Evolutionary conservation across 2,329 filamentous ascomycete genomes (phyloP).

Genomic region (Blastomyces emzantsi): DNA sequence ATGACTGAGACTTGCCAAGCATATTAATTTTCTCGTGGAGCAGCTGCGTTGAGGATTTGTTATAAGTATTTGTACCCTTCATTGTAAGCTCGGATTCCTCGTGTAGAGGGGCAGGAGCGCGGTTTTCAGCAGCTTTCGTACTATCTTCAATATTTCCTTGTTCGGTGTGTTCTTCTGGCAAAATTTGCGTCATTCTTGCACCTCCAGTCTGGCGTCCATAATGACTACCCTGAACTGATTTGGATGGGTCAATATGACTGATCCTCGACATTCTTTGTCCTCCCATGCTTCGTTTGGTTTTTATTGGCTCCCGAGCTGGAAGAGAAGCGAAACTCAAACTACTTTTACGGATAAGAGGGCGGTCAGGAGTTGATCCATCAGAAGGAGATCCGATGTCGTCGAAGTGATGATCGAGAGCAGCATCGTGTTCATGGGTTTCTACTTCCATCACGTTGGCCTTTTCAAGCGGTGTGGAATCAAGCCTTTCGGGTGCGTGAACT

Average conservation of each 20-base stretch:
- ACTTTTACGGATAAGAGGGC: constrained; percentile 77
- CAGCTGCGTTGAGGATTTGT: constrained; percentile 86
- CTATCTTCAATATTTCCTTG: constrained; percentile 40
- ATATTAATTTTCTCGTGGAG: constrained; percentile 87
- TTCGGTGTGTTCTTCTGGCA: constrained; percentile 28
- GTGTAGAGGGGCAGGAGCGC: constrained; percentile 43
- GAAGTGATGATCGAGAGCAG: constrained; percentile 28
- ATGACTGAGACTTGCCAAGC: constrained; percentile 49
- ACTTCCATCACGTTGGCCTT: constrained; percentile 16
- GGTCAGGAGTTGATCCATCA: constrained; percentile 39
- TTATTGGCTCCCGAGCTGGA: constrained; percentile 79
- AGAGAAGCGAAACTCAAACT: constrained; percentile 91
- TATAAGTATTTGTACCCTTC: constrained; percentile 53
- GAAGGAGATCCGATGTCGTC: constrained; percentile 43
- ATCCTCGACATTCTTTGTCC: constrained; percentile 59
- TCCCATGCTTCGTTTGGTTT: constrained; percentile 73
- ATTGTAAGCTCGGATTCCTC: constrained; percentile 42
- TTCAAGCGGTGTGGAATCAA: constrained; percentile 8
- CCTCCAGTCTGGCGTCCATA: constrained; percentile 65
- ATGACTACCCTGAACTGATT: constrained; percentile 57
- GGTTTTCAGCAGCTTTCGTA: constrained; percentile 41
- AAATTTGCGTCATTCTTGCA: constrained; percentile 28
- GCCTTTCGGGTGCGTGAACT: background rate
- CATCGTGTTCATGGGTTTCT: constrained; percentile 22
- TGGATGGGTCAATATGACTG: constrained; percentile 63